Base-by-base conservation (phyloP, 2,329 filamentous ascomycete genomes). In the Diplodia scrobiculata region DNA sequence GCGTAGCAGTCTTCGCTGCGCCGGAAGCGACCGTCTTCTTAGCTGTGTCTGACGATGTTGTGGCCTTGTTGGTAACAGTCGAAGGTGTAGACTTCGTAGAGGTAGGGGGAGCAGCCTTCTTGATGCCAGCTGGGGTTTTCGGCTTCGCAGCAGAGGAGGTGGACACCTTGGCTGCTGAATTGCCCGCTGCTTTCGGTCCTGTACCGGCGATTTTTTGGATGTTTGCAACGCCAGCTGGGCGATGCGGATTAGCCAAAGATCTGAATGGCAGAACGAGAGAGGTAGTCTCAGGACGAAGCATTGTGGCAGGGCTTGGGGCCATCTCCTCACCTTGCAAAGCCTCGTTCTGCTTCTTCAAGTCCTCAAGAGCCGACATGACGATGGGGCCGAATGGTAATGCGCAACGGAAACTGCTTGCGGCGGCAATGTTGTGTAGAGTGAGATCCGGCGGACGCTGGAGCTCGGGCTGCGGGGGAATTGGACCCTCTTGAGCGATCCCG, bases 321-420 rank as follows among this genome's bases (percentile, higher is more conserved):
- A 45, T 51, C 25, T 27, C n/a, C 76, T 66, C 71, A 80, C 79
- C 73, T 73, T 80, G 74, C 41, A 80, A 73, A 21, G 74, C 75
- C 67, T 73, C 74, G 66, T 78, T 78, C 69, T 80, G 78, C 70
- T 79, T 73, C 72, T 80, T 80, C 55, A 80, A 70, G 11, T 78
- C 72, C 36, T 77, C 74, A 27, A 79, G 63, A 10, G 67, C 50
- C 25, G 69, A 68, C 68, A 70, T 70, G 54, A 29, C 67, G 25
- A 38, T 1, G 21, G 29, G 3, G 32, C 10, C 3, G 2, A n/a
- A 7, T 34, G 6, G 14, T 34, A 10, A 5, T 14, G 48, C 11
- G 6, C 10, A 14, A 45, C 10, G 34, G 10, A 13, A 9, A 36
- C 34, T 11, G 13, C 19, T 10, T 41, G 53, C 32, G 13, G 3